Percentiles rank a stretch among this genome's conserved stretches.
Conservation (phyloP, 345 rosid genomes). For the Populus deltoides region DNA sequence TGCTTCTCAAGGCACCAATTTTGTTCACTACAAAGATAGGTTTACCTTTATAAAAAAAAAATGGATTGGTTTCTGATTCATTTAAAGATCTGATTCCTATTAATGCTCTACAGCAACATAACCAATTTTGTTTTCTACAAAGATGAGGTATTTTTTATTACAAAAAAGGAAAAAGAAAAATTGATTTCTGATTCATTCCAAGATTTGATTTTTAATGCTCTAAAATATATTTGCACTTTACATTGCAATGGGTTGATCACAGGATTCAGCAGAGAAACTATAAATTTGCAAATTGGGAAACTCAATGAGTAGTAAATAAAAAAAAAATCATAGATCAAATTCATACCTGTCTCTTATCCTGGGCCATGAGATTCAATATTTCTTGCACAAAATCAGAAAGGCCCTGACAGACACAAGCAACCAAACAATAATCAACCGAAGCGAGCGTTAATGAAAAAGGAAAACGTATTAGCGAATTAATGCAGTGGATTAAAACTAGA, state of each 20-base stretch:
- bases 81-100: too few relatives aligned
- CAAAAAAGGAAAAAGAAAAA: not conserved
- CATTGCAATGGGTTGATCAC: too few relatives aligned
- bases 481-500: not conserved
- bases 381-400: slow-evolving; percentile 52
- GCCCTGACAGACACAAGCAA: slow-evolving; percentile 30
- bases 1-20: not conserved
- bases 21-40: not conserved
- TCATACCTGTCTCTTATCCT: slow-evolving; percentile 39
- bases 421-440: not conserved
- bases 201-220: too few relatives aligned
- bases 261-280: too few relatives aligned
- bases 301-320: too few relatives aligned
- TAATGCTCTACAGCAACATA: too few relatives aligned
- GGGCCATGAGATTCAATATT: slow-evolving; percentile 46
- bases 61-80: too few relatives aligned
- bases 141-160: not conserved
- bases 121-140: not conserved
- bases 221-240: too few relatives aligned
- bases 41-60: too few relatives aligned
- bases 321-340: not conserved
- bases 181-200: not conserved
- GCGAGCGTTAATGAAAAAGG: not conserved
- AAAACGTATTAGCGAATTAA: not conserved
- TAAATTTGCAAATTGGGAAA: too few relatives aligned